These are phyloP conservation scores for Trichoderma orchidacearum DNA, from an alignment of 495 filamentous ascomycete species.

Conservation along the genomic window DNA sequence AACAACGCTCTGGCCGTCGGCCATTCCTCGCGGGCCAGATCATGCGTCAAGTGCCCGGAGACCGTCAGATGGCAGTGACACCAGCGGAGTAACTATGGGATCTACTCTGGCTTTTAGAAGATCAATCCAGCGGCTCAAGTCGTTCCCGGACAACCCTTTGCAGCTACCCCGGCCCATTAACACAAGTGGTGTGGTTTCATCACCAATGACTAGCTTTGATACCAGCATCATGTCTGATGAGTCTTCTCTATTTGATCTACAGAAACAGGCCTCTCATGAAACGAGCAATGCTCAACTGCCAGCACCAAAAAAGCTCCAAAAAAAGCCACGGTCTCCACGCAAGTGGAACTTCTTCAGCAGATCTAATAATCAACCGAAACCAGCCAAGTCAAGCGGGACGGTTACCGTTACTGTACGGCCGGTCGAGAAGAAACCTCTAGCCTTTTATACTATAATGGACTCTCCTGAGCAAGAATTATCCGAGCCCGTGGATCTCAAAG, in stretches of 20 bases:
- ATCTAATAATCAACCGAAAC: conserved; percentile 40
- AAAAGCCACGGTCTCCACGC: conserved; percentile 44
- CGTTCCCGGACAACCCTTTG: conserved; percentile 20
- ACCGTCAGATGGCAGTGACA: conserved; percentile 39
- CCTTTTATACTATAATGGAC: conserved; percentile 79
- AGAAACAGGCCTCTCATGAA: conserved; percentile 8
- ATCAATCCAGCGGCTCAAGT: conserved; percentile 33
- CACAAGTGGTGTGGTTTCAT: conserved; percentile 22
- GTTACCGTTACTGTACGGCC: conserved; percentile 29
- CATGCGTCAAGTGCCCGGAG: conserved; percentile 14
- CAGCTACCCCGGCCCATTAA: conserved; percentile 29
- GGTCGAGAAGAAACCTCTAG: conserved; percentile 29
- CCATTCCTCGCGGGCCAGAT: conserved; percentile 21
- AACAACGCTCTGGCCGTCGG: conserved; percentile 36
- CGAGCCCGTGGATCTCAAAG: conserved; percentile 43
- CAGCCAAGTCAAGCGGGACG: conserved; percentile 9
- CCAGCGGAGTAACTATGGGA: conserved; percentile 23
- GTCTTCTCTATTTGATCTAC: conserved; percentile 18
- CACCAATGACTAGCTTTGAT: conserved; percentile 34
- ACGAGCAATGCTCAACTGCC: conserved; percentile 5
- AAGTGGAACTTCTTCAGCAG: conserved; percentile 81
- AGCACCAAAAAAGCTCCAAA: conserved; percentile 36
- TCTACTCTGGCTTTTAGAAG: conserved; percentile 36
- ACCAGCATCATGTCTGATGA: conserved; percentile 39
- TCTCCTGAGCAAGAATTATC: conserved; percentile 53